These are phyloP conservation scores for Ophiostoma sp. DNA, from an alignment of 2,329 filamentous ascomycete genomes.

Conservation along the genomic window DNA sequence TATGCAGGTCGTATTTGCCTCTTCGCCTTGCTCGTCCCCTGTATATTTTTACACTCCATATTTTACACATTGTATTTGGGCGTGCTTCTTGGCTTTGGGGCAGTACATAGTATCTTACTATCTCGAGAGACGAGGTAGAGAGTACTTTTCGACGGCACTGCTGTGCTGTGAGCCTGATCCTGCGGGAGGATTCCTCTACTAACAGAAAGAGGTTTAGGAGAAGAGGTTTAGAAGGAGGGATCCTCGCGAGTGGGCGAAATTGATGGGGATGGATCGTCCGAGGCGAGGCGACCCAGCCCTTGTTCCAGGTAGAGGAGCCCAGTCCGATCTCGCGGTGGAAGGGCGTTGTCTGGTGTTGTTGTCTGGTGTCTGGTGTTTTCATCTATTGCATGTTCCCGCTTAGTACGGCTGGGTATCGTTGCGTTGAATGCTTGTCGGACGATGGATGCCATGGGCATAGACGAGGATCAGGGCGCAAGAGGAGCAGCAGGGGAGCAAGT, in stretches of 20 bases:
- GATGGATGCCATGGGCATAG: not conserved
- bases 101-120: too few relatives aligned
- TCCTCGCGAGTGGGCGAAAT: not conserved
- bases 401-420: not conserved
- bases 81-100: not conserved
- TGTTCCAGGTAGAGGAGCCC: not conserved
- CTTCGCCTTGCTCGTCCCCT: not conserved
- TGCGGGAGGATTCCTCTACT: too few relatives aligned
- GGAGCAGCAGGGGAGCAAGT: not conserved
- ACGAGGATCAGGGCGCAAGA: not conserved
- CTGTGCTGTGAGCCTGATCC: not conserved
- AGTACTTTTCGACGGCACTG: not conserved
- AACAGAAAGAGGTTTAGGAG: not conserved
- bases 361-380: not conserved
- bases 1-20: constrained; percentile 1
- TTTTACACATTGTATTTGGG: not conserved
- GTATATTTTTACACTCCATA: not conserved
- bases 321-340: not conserved
- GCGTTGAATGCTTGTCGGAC: not conserved
- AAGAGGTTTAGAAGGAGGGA: not conserved
- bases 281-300: not conserved
- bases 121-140: not conserved
- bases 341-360: not conserved
- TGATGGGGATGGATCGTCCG: not conserved
- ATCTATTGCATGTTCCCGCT: not conserved